phyloP scores from a whole-genome alignment of 164 flowering plant genomes.

The Chimonanthus praecox region DNA sequence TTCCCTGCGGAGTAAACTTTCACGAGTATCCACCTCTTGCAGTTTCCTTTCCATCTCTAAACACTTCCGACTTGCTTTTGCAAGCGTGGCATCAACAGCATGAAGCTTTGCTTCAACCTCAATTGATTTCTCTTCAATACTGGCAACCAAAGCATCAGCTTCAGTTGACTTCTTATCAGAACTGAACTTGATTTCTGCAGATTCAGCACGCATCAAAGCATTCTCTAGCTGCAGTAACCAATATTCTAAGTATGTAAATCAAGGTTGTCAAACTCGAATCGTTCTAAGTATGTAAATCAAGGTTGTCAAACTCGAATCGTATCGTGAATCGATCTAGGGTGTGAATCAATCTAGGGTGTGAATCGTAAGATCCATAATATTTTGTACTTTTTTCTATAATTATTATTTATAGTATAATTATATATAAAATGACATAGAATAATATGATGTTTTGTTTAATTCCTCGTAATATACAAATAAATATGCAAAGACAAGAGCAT shows the following conservation, averaged over 20 bases:
- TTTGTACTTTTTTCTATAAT: too few relatives aligned
- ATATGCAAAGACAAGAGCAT: too few relatives aligned
- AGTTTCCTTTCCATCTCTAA: conserved; percentile 65
- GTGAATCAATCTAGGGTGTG: too few relatives aligned
- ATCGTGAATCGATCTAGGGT: too few relatives aligned
- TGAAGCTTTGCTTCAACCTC: conserved; percentile 62
- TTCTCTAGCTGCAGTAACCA: conserved; percentile 68
- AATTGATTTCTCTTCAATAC: conserved; percentile 52
- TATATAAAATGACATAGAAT: too few relatives aligned
- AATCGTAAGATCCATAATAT: too few relatives aligned
- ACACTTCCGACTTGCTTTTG: conserved; percentile 71
- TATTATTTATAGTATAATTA: too few relatives aligned
- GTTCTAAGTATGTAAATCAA: neutral
- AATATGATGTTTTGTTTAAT: too few relatives aligned
- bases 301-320: too few relatives aligned
- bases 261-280: too few relatives aligned
- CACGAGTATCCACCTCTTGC: conserved; percentile 70
- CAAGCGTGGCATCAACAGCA: conserved; percentile 73
- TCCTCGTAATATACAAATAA: too few relatives aligned
- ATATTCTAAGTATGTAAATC: neutral
- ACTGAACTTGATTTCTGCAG: conserved; percentile 41
- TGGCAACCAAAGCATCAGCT: conserved; percentile 46
- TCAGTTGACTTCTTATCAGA: conserved; percentile 57
- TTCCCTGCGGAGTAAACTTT: conserved; percentile 58
- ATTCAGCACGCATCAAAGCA: conserved; percentile 56